These are phyloP conservation scores for Globisporangium abappressorium DNA, from an alignment of 352 stramenopile species.

Conservation along the genomic window DNA sequence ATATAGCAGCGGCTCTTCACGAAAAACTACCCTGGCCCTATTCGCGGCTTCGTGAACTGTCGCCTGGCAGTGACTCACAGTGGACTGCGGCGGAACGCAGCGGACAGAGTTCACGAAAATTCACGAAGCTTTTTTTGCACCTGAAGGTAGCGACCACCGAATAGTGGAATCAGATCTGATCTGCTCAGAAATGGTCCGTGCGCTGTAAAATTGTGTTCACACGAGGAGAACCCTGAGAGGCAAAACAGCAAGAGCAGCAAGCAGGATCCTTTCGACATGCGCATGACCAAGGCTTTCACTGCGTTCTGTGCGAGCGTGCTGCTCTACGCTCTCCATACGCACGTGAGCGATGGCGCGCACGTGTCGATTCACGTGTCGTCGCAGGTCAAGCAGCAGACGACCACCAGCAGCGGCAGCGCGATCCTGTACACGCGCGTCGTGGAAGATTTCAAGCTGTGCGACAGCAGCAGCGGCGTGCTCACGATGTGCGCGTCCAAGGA, in stretches of 20 bases:
- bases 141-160: no score
- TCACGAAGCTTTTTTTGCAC: no score
- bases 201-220: no score
- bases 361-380: conserved; percentile 6
- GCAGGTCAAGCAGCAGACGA: not conserved
- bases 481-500: conserved; percentile 43
- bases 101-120: no score
- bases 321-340: not conserved
- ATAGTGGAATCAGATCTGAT: no score
- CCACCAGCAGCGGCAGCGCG: not conserved
- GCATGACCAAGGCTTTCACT: not conserved
- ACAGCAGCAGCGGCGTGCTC: conserved; percentile 20
- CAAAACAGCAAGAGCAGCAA: not conserved
- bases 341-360: not conserved
- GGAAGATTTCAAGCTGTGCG: conserved; percentile 26
- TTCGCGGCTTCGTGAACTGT: no score
- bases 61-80: no score
- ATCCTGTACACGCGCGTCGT: conserved; percentile 37
- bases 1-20: no score
- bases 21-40: no score
- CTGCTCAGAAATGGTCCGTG: no score
- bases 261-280: not conserved
- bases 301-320: not conserved
- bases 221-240: not conserved
- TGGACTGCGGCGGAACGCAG: no score